A percentile compares a stretch with the other conserved stretches of the same genome.
Evolutionary conservation across 2,329 filamentous ascomycete species (phyloP).

Genomic region (Juglanconis sp.): DNA sequence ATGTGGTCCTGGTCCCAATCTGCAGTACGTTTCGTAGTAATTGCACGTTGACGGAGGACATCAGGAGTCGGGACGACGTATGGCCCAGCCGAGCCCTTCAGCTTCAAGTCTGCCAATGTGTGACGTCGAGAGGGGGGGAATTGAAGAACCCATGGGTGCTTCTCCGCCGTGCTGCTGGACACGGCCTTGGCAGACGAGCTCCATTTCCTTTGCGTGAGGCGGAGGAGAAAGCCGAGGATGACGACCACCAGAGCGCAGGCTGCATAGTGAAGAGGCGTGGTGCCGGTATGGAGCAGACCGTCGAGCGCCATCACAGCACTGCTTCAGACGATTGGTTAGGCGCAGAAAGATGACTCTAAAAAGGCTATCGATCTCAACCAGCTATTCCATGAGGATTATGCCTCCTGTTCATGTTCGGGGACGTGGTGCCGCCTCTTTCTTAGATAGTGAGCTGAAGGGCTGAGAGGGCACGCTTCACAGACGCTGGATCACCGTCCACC

Average conservation of each 20-base stretch:
- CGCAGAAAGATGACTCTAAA: neutral
- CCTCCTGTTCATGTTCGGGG: too few relatives aligned
- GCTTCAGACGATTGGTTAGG: neutral
- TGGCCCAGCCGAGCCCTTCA: constrained; percentile 1
- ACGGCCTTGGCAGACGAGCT: neutral
- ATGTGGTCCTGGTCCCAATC: constrained; percentile 18
- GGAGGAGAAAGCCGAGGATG: constrained; percentile 4
- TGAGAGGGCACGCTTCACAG: neutral
- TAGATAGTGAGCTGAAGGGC: neutral
- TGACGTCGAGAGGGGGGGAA: constrained; percentile 18
- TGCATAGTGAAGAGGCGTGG: neutral
- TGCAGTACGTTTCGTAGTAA: constrained; percentile 20
- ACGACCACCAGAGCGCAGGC: neutral
- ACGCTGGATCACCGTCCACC: neutral
- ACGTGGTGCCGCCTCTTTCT: neutral
- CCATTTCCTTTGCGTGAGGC: neutral
- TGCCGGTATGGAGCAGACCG: neutral
- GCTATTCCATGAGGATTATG: too few relatives aligned
- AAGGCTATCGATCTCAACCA: too few relatives aligned
- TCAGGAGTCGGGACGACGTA: constrained; percentile 1
- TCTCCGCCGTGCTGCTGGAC: neutral
- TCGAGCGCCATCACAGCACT: constrained; percentile 4
- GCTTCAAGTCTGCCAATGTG: constrained; percentile 6
- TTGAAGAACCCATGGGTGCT: constrained; percentile 10
- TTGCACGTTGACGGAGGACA: constrained; percentile 23